Percentiles rank a stretch among this genome's conserved stretches.
Evolutionary conservation across 1,139 yeast species (phyloP).

Genomic region (Pneumocystis oryctolagi): DNA sequence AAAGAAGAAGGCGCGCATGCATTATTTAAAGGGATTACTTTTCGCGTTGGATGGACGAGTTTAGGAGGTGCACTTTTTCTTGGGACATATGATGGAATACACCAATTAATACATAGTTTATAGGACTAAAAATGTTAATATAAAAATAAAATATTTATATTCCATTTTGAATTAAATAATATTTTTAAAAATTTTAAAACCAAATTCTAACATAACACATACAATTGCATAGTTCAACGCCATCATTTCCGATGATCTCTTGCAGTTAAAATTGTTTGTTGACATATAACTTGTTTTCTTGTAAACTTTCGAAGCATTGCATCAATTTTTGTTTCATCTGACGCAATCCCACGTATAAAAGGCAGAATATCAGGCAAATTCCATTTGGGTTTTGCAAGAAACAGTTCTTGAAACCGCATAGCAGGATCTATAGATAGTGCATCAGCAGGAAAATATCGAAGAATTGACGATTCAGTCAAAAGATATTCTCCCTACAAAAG

Average conservation of each 20-base stretch:
- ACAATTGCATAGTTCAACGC: neutral
- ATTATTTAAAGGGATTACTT: slow-evolving; percentile 75
- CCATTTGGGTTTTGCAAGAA: neutral
- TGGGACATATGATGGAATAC: slow-evolving; percentile 75
- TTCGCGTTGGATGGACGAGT: slow-evolving; percentile 92
- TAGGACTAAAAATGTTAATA: neutral
- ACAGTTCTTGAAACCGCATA: neutral
- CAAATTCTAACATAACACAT: neutral
- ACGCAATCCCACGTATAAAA: neutral
- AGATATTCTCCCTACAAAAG: neutral
- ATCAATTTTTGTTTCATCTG: neutral
- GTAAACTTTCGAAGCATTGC: neutral
- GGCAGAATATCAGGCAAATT: neutral
- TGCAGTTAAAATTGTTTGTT: neutral
- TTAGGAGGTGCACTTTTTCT: slow-evolving; percentile 96
- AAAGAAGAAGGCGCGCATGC: slow-evolving; percentile 54
- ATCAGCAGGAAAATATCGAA: neutral
- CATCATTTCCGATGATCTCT: neutral
- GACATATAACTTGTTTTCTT: neutral
- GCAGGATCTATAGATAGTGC: neutral
- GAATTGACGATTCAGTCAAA: neutral
- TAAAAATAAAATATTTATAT: neutral
- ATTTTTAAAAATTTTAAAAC: neutral
- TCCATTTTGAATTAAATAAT: neutral
- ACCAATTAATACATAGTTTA: neutral